Evolutionary conservation across 305 asterid species (phyloP).

Genomic region (Fraxinus latifolia): DNA sequence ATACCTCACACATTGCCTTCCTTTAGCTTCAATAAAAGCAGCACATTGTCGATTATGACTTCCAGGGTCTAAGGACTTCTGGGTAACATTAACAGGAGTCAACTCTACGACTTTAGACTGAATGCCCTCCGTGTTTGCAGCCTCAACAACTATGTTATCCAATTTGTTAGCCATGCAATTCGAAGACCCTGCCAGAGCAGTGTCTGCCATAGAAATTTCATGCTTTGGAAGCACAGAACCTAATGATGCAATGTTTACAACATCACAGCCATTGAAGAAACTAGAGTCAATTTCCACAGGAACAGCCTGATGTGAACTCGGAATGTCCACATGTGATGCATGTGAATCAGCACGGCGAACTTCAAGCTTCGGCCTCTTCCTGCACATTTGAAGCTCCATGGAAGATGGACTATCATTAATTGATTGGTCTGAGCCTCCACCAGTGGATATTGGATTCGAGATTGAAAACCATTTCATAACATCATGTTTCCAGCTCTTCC

Average conservation of each 20-base stretch:
- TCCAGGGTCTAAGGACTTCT: constrained; percentile 46
- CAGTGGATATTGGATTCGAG: constrained; percentile 50
- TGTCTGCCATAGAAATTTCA: constrained; percentile 33
- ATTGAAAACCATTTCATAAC: constrained; percentile 89
- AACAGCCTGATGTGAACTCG: constrained; percentile 47
- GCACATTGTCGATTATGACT: constrained; percentile 71
- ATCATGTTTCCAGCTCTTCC: constrained; percentile 88
- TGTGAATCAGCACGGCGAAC: constrained; percentile 96
- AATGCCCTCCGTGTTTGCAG: constrained; percentile 43
- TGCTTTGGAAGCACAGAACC: constrained; percentile 49
- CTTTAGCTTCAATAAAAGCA: constrained; percentile 90
- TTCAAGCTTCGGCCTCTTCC: constrained; percentile 95
- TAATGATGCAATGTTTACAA: constrained; percentile 32
- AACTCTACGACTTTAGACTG: constrained; percentile 43
- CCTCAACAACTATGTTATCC: constrained; percentile 66
- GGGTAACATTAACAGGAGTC: constrained; percentile 49
- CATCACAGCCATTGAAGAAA: constrained; percentile 45
- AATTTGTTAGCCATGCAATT: constrained; percentile 49
- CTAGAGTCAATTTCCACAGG: constrained; percentile 50
- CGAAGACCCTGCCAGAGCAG: constrained; percentile 39
- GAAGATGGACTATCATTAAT: constrained; percentile 42
- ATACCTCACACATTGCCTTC: constrained; percentile 93
- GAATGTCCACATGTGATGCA: constrained; percentile 35
- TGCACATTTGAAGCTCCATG: constrained; percentile 54
- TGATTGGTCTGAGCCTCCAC: constrained; percentile 47